Evolutionary conservation across 306 rosid genomes (phyloP), one percentile per base, ranked within the genome.

Genomic region (Betula pendula): DNA sequence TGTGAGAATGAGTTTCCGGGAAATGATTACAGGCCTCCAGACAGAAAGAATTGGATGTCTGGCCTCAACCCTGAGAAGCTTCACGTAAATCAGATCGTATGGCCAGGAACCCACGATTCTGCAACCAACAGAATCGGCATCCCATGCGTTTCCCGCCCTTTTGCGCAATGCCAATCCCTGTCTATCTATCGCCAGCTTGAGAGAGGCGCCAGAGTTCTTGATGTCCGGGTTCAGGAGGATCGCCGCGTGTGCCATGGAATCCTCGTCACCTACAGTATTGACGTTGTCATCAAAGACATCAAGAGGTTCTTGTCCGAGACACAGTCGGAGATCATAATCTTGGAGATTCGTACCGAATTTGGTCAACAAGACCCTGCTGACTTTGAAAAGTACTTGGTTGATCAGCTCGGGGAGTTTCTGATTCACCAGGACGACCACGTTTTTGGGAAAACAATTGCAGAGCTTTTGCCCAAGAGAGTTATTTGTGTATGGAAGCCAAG

Each of bases 101-200:
- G 98, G 98, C 97, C 98, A 0, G 97, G 98, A 40, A 95, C 96
- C 2, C 98, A 92, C 47, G 93, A 95, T 70, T 95, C 98, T 1
- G 97, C 97, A 0, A 95, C 98, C 27, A 85, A 90, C 80, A 83
- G 70, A 70, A 92, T 94, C 48, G 98, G 98, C 2, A 8, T 94
- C 65, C 97, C 93, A 0, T 79, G 71, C n/a, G 5, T 92, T 43
- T 82, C 98, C 51, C 92, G 98, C 2, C 98, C 97, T 22, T 92
- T 94, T 48, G 98, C 97, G 3, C 97, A 94, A 72, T 94, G 97
- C 62, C 98, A 94, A 71, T 80, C 91, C 5, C 25, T 90, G 10
- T 92, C 98, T 8, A 84, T 95, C 71, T 92, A 95, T 67, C n/a
- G 73, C 0, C 98, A 95, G 78, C 95, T 95, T 4, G 83, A 33